phyloP scores from a whole-genome alignment of 306 rosid species.

The Leucaena leucocephala region DNA sequence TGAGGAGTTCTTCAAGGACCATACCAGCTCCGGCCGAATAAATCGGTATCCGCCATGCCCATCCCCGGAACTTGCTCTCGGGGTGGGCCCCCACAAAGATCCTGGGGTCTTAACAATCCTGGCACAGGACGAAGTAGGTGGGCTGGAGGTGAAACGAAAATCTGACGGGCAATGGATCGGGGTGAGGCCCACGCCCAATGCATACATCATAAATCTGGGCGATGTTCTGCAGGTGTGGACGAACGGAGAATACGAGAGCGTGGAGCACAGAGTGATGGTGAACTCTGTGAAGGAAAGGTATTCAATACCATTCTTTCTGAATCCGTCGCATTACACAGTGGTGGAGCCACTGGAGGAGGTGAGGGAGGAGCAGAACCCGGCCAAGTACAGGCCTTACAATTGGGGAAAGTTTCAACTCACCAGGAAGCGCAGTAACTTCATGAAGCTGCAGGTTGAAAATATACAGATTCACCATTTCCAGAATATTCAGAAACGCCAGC shows the following conservation, averaged over 20 bases:
- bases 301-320: constrained; percentile 77
- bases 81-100: constrained; percentile 90
- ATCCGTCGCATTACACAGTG: constrained; percentile 56
- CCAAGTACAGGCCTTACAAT: constrained; percentile 46
- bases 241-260: constrained; percentile 76
- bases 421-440: constrained; percentile 52
- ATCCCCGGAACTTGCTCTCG: constrained; percentile 71
- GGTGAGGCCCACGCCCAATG: constrained; percentile 59
- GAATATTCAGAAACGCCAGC: too few species aligned
- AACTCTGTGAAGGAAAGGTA: constrained; percentile 65
- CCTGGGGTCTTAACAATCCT: constrained; percentile 69
- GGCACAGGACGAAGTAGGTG: constrained; percentile 74
- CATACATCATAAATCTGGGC: constrained; percentile 72
- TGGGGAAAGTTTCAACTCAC: constrained; percentile 49
- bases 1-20: constrained; percentile 51
- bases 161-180: constrained; percentile 71
- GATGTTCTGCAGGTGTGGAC: constrained; percentile 87
- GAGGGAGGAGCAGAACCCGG: constrained; percentile 48
- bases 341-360: constrained; percentile 73
- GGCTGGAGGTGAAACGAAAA: constrained; percentile 63
- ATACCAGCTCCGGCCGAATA: constrained; percentile 56
- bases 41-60: constrained; percentile 80
- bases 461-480: background rate
- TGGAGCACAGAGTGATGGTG: constrained; percentile 77
- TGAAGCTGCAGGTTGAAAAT: constrained; percentile 51